Evolutionary conservation across 306 rosid genomes (phyloP), one percentile per base, ranked within the genome.

Genomic region (Castanopsis chinensis): DNA sequence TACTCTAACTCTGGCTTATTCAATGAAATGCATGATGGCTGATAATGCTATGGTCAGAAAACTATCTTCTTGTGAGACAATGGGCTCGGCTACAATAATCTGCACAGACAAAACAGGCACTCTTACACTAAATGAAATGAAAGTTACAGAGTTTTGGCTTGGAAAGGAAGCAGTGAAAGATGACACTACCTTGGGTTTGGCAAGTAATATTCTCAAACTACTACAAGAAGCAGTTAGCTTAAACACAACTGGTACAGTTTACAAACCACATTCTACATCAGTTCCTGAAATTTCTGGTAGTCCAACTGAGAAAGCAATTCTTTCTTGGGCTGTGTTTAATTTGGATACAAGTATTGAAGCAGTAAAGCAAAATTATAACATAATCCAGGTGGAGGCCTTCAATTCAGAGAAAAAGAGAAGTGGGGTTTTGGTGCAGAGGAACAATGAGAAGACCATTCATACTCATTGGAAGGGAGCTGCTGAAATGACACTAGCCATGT

Each of bases 401-500:
- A 74, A 59, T 74, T 65, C 79, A 53, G 79, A 51, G 83, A 80
- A 80, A 65, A 80, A 80, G 74, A 80, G 75, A 74, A 80, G 75
- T 6, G 83, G 79, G 17, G 79, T 80, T 74, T 80, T 30, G 79
- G 59, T 19, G 18, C 23, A 30, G 72, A 60, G 53, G 18, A 19
- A 64, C 1, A 69, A 32, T 4, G 74, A 74, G 25, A 67, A 53
- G 69, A 19, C 30, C 20, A 32, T 61, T 20, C 59, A 53, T 59
- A 64, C 83, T 35, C 79, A 80, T 23, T 80, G 79, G 83, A 74
- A 80, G 53, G 83, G 83, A 80, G 83, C 83, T 52, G 71, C 79
- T 5, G 83, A 80, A 69, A 80, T 80, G 75, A 64, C 74, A 52
- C 30, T 80, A 14, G 14, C 60, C 3, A 73, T 74, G 75, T 80